Evolutionary conservation across 2,329 filamentous ascomycete species (phyloP), one percentile per base, ranked within the genome.

Genomic region (Aspergillus neotritici): DNA sequence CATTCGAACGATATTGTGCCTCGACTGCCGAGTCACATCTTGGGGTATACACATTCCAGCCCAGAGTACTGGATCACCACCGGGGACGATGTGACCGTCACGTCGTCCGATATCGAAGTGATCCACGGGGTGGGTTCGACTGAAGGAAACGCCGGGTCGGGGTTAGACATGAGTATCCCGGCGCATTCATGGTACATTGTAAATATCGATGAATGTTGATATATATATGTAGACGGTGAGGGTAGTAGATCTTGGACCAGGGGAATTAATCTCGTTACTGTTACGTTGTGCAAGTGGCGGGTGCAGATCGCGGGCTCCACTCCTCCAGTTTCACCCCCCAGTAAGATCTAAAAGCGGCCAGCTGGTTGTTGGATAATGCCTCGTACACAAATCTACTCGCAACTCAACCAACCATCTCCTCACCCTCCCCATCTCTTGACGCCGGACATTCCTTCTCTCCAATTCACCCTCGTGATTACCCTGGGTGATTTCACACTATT

Each of bases 31-130:
- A 63, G 64, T 1, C 51, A 51, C n/a, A 15, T 31, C 4, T 47
- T 60, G 9, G 63, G 63, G 1, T 70, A 55, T 43, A 56, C 53
- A 14, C 66, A 70, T 37, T 49, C 57, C n/a, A 65, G 61, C 17
- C 66, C 66, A 0, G 66, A 70, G 48, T 70, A 66, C 46, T 70
- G 65, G 65, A 65, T 70, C 39, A 66, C 61, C 9, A 61, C 57
- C 15, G 56, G 48, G 4, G 51, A 58, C 32, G 37, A 52, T n/a
- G 54, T 40, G 14, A 41, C 55, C 1, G 63, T 66, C 31, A 60
- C 55, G n/a, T 48, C 57, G 3, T 47, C 50, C 5, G 61, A 66
- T 43, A 50, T 70, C 15, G 40, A 60, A 8, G 54, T 62, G 17
- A 55, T 67, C 33, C 37, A 53, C 15, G 66, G 66, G 0, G 55